Evolutionary conservation across 129 eudicot genomes (phyloP).

Genomic region (Apium graveolens): DNA sequence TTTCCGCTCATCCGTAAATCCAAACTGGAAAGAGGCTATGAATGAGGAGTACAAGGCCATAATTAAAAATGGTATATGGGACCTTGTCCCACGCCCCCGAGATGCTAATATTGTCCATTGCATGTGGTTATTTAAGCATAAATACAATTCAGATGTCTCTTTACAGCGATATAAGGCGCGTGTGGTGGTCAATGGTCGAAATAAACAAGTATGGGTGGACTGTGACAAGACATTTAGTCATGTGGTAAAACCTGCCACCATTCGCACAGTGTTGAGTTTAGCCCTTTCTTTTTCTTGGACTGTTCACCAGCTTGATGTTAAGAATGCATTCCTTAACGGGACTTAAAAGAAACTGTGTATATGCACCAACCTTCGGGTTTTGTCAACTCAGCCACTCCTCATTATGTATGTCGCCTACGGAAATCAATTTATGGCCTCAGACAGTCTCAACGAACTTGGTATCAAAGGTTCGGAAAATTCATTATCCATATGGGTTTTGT

Average conservation of each 20-base stretch:
- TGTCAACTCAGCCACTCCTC: neutral
- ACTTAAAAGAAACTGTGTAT: neutral
- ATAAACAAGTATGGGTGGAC: slow-evolving; percentile 1
- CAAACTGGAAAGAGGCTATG: neutral
- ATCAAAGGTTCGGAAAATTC: too few relatives aligned
- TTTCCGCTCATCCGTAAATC: too few relatives aligned
- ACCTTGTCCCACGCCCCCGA: slow-evolving; percentile 7
- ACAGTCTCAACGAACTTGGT: too few relatives aligned
- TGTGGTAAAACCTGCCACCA: slow-evolving; percentile 2
- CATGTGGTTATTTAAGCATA: slow-evolving; percentile 20
- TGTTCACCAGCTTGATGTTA: too few relatives aligned
- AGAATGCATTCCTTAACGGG: too few relatives aligned
- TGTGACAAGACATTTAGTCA: neutral
- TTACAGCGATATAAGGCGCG: slow-evolving; percentile 17
- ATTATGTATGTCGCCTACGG: neutral
- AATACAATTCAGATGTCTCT: slow-evolving; percentile 11
- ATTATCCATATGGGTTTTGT: too few relatives aligned
- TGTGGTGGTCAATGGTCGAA: slow-evolving; percentile 7
- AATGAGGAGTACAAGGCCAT: neutral
- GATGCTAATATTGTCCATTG: slow-evolving; percentile 12
- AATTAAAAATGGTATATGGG: slow-evolving; percentile 12
- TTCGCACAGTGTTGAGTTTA: neutral
- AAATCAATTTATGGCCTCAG: too few relatives aligned
- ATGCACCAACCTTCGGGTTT: slow-evolving; percentile 13
- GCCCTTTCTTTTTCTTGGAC: neutral